Conservation (phyloP, 2,329 filamentous ascomycete species). For the Microthyrium microscopicum region DNA sequence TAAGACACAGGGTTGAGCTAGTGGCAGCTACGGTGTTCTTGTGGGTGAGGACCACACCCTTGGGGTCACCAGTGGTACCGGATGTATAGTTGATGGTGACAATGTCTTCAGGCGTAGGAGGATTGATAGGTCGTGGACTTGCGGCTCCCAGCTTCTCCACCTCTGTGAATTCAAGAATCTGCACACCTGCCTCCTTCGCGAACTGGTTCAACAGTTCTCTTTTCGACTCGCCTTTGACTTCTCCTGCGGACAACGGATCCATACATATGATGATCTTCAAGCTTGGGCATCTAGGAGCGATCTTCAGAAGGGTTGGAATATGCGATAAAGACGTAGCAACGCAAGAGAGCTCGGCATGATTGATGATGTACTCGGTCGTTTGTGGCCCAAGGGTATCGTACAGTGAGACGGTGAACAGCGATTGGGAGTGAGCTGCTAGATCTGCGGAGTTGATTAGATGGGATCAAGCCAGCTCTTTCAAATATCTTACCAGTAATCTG, state of each 20-base stretch:
- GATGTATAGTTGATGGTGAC: constrained; percentile 88
- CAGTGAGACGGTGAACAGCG: constrained; percentile 77
- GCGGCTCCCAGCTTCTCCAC: constrained; percentile 67
- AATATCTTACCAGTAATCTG: constrained; percentile 50
- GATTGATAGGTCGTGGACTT: constrained; percentile 51
- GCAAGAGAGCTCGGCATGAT: constrained; percentile 62
- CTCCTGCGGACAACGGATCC: constrained; percentile 61
- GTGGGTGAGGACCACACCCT: constrained; percentile 74
- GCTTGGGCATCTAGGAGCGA: constrained; percentile 57
- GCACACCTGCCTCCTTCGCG: constrained; percentile 55
- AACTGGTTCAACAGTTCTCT: constrained; percentile 58
- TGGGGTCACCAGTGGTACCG: constrained; percentile 67
- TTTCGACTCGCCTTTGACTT: constrained; percentile 64
- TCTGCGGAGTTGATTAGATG: too few species aligned
- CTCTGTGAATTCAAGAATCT: constrained; percentile 62
- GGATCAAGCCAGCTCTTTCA: neutral
- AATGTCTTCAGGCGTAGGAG: constrained; percentile 57
- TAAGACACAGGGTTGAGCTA: constrained; percentile 40
- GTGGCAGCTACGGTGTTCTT: constrained; percentile 61
- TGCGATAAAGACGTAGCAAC: constrained; percentile 68
- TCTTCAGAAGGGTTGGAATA: constrained; percentile 63
- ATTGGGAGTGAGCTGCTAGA: constrained; percentile 72
- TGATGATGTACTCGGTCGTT: constrained; percentile 87
- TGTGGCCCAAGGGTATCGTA: constrained; percentile 93
- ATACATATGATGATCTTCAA: constrained; percentile 81